Percentiles rank a stretch among this genome's conserved stretches.
Conservation (phyloP, 2,329 filamentous ascomycete genomes). For the Byssoonygena ceratinophila region DNA sequence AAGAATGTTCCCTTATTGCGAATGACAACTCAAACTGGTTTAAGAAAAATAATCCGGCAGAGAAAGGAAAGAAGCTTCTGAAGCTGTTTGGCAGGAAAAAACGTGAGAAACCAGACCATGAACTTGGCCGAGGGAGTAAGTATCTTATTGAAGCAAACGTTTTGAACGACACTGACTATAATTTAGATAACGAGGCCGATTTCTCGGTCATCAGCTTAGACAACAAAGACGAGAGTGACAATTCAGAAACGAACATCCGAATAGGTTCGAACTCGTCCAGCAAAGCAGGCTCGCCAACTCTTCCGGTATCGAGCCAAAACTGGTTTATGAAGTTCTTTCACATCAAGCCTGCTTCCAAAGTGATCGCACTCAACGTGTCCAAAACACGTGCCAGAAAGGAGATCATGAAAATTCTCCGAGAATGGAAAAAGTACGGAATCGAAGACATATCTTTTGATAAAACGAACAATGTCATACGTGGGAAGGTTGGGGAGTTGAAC, state of each 20-base stretch:
- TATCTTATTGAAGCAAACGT: constrained; percentile 4
- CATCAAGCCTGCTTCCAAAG: constrained; percentile 68
- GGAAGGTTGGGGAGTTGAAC: constrained; percentile 63
- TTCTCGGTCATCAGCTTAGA: constrained; percentile 6
- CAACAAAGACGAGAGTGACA: constrained; percentile 7
- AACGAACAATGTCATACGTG: constrained; percentile 67
- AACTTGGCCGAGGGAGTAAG: constrained; percentile 33
- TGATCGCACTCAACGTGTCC: constrained; percentile 64
- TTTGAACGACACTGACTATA: not conserved
- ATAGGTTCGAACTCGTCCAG: constrained; percentile 16
- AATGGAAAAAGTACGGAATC: constrained; percentile 77
- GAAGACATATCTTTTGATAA: constrained; percentile 69
- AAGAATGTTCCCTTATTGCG: not conserved
- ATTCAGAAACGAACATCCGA: constrained; percentile 7
- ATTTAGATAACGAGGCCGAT: constrained; percentile 5
- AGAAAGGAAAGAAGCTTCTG: constrained; percentile 34
- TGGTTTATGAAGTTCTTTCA: constrained; percentile 86
- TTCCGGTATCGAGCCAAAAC: constrained; percentile 51
- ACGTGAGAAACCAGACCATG: constrained; percentile 26
- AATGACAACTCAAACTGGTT: not conserved
- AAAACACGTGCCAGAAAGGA: constrained; percentile 67
- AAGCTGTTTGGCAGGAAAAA: constrained; percentile 45
- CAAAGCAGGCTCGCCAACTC: constrained; percentile 18
- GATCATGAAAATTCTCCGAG: constrained; percentile 60
- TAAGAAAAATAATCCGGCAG: constrained; percentile 6